Conservation (phyloP, 2,329 filamentous ascomycete genomes). For the Botrytis cinerea region DNA sequence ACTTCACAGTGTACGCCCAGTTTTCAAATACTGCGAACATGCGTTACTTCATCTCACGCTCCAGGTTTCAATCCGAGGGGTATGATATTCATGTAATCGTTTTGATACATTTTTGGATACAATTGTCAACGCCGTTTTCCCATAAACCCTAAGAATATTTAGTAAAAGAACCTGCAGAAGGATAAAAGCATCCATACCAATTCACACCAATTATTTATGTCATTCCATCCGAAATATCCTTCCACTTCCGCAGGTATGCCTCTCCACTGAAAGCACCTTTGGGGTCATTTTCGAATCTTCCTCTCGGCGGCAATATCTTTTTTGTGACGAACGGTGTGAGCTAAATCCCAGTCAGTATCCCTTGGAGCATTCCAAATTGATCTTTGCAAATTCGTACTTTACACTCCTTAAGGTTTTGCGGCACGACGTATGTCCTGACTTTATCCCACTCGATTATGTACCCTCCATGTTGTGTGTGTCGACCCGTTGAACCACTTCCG, state of each 20-base stretch:
- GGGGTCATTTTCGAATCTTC: conserved; percentile 53
- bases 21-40: not conserved
- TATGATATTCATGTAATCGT: conserved; percentile 24
- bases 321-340: conserved; percentile 77
- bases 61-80: conserved; percentile 8
- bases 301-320: conserved; percentile 54
- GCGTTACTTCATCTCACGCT: not conserved
- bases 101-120: conserved; percentile 27
- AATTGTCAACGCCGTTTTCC: conserved; percentile 26
- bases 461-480: conserved; percentile 78
- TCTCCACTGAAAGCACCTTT: conserved; percentile 62
- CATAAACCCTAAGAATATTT: conserved; percentile 18
- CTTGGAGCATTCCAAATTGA: not conserved
- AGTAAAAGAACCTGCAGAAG: not conserved
- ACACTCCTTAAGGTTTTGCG: conserved; percentile 66
- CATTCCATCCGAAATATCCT: conserved; percentile 42
- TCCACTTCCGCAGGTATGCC: conserved; percentile 66
- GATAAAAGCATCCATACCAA: not conserved
- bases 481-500: conserved; percentile 82
- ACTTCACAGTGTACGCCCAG: not conserved
- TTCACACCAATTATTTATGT: conserved; percentile 7
- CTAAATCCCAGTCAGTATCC: conserved; percentile 48
- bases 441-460: conserved; percentile 84
- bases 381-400: conserved; percentile 55
- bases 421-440: conserved; percentile 87